phyloP scores from a whole-genome alignment of 306 rosid genomes.

The Quillaja saponaria region DNA sequence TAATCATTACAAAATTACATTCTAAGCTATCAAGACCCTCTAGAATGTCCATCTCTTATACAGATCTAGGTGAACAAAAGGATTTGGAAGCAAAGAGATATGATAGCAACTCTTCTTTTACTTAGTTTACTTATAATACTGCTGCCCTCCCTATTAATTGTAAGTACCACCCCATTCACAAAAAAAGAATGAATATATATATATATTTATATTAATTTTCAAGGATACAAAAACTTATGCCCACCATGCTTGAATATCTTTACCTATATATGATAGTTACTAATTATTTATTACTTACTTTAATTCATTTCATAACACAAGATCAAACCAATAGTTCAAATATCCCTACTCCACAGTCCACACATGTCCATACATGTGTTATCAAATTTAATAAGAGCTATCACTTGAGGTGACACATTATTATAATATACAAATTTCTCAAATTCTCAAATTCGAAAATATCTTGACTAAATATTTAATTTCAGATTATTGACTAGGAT shows the following conservation, averaged over 20 bases:
- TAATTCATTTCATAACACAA: slow-evolving; percentile 24
- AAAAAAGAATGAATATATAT: slow-evolving; percentile 1
- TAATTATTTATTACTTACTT: too few species aligned
- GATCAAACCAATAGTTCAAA: slow-evolving; percentile 3
- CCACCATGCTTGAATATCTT: not conserved
- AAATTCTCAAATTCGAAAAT: too few species aligned
- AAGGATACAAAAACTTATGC: slow-evolving; percentile 25
- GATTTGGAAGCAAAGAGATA: slow-evolving; percentile 7
- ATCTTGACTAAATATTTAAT: too few species aligned
- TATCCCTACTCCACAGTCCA: not conserved
- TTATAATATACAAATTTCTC: too few species aligned
- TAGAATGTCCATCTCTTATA: slow-evolving; percentile 32
- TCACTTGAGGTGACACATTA: slow-evolving; percentile 5
- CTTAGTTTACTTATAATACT: too few species aligned
- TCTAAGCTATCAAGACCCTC: slow-evolving; percentile 35
- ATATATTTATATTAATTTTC: too few species aligned
- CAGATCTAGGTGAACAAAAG: too few species aligned
- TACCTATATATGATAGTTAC: slow-evolving; percentile 24
- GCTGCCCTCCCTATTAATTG: too few species aligned
- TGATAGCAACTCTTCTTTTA: slow-evolving; percentile 23
- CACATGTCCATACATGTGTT: slow-evolving; percentile 14
- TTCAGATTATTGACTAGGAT: too few species aligned
- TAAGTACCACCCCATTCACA: too few species aligned
- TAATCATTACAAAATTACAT: slow-evolving; percentile 42
- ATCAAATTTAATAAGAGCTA: not conserved